Evolutionary conservation across 345 rosid species (phyloP).

Genomic region (Moringa oleifera): DNA sequence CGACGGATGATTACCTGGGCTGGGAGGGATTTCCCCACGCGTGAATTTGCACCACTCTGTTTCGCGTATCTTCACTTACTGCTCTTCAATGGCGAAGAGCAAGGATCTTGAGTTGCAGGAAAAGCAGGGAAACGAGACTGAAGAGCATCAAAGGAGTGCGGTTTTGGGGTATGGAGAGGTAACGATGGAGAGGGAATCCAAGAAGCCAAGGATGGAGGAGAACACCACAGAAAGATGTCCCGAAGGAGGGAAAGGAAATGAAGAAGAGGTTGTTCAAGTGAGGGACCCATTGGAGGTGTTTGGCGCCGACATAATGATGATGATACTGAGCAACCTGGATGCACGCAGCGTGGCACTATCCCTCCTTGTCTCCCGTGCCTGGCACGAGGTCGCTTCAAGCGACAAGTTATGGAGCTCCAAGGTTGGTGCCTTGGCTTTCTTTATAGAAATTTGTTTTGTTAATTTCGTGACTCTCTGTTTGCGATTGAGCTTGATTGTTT

Average conservation of each 20-base stretch:
- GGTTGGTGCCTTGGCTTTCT: slow-evolving; percentile 22
- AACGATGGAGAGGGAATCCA: background rate
- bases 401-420: slow-evolving; percentile 47
- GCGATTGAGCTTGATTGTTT: background rate
- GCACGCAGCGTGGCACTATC: slow-evolving; percentile 65
- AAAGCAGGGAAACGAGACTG: background rate
- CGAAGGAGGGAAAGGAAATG: slow-evolving; percentile 9
- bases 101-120: background rate
- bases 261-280: background rate
- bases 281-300: slow-evolving; percentile 48
- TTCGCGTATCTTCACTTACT: background rate
- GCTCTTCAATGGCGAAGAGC: background rate
- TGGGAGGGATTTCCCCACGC: background rate
- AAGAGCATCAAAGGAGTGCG: background rate
- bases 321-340: slow-evolving; percentile 45
- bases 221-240: background rate
- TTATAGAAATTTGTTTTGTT: background rate
- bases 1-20: background rate
- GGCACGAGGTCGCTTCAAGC: slow-evolving; percentile 50
- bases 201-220: slow-evolving; percentile 9
- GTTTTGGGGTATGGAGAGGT: background rate
- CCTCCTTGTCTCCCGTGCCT: slow-evolving; percentile 44
- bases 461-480: background rate
- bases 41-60: background rate
- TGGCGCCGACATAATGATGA: slow-evolving; percentile 49